Conservation (phyloP, 2,329 filamentous ascomycete species). For the Epichloe scottii region DNA sequence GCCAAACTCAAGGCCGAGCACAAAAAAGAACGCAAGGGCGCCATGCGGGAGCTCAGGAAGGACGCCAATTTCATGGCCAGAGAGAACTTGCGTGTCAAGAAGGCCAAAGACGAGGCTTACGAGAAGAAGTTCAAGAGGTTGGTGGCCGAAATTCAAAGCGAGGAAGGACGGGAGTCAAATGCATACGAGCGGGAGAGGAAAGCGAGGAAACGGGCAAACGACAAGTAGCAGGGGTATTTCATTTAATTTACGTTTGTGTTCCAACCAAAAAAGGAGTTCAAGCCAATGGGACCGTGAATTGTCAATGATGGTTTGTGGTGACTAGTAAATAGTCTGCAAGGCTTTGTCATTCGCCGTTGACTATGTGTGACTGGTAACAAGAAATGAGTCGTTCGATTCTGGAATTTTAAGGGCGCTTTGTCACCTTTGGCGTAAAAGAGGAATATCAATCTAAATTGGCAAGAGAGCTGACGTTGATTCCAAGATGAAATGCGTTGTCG, state of each 20-base stretch:
- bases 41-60: constrained; percentile 85
- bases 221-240: constrained; percentile 15
- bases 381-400: too few species aligned
- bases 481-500: neutral
- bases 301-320: neutral
- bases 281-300: too few species aligned
- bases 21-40: constrained; percentile 91
- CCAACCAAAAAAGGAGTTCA: too few species aligned
- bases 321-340: too few species aligned
- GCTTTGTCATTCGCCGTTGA: too few species aligned
- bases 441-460: too few species aligned
- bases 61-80: constrained; percentile 88
- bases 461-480: neutral
- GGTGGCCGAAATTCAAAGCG: constrained; percentile 87
- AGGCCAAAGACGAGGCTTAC: constrained; percentile 83
- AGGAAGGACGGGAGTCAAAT: constrained; percentile 80
- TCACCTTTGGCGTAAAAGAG: too few species aligned
- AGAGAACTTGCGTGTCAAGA: constrained; percentile 84
- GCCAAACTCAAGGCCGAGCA: constrained; percentile 79
- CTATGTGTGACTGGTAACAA: too few species aligned
- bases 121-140: constrained; percentile 92
- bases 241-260: neutral
- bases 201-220: constrained; percentile 54
- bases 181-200: constrained; percentile 79
- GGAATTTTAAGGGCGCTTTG: too few species aligned